Evolutionary conservation across 1,284 basidiomycete genomes (phyloP), one percentile per base, ranked within the genome.

Genomic region (Ganoderma multipileum): DNA sequence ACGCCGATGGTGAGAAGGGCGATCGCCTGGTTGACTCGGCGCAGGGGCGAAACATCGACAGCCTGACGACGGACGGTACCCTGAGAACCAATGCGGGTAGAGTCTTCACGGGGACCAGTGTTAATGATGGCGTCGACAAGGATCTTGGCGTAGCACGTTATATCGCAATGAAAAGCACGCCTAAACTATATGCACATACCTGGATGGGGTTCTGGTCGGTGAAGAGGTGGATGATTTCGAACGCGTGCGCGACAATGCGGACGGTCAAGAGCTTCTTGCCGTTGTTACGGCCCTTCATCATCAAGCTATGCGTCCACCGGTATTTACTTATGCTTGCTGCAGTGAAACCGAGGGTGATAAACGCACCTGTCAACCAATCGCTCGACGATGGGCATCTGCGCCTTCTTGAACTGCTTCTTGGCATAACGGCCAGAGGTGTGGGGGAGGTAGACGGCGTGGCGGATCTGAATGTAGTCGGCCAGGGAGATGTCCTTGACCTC

Each of bases 231-330:
- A 99, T 98, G 85, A 99, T 98, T 87, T 99, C 98, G 83, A 99
- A 99, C 67, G 98, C 95, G 85, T 99, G 98, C 73, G 96, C 95
- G 78, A 99, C 98, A 79, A 99, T 99, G 84, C 98, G 96, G 84
- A 99, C 95, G 78, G 98, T 94, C 86, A 99, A 88, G 83, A 99
- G 92, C 87, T 99, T 99, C 90, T 99, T 99, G 81, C 98, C 98
- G 88, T 98, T 99, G 94, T 99, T 99, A 84, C 98, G 96, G 76
- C 98, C 98, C 88, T 99, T 98, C 97, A 99, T 99, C 98, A 99
- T 98, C 82, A 98, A 85, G 81, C 95, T 96, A 76, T 58, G 60
- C 3, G 59, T 30, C 50, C 52, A 16, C 28, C 9, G 1, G 39
- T 8, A 30, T 58, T 39, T 18, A 26, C 61, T 23, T 20, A 7